Evolutionary conservation across 495 filamentous ascomycete species (phyloP), one percentile per base, ranked within the genome.

Genomic region (Lophiotrema nucula): DNA sequence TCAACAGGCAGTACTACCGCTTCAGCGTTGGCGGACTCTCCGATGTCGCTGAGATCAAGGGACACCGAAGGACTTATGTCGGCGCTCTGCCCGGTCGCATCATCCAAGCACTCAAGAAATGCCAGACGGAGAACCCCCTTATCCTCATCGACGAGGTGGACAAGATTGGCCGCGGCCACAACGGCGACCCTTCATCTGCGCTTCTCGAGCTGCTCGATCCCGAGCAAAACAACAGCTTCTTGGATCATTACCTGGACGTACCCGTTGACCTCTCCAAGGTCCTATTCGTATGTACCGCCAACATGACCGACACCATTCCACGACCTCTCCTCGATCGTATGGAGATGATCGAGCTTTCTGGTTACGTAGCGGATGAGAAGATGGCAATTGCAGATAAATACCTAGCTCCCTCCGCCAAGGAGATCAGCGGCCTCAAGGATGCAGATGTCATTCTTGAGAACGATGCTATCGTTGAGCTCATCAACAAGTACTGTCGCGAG

Each of bases 1-100:
- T 99, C 51, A 95, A 95, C 71, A 79, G 95, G 28, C 86, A 97
- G 70, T 99, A 97, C 74, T 97, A 97, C 77, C 81, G 95, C 48
- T 97, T 99, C 77, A 96, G 90, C 58, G 95, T 99, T 15, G 95
- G 95, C 62, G 95, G 95, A 55, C 79, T 99, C 53, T 91, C 91
- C 12, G 95, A 99, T 74, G 95, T 97, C 62, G 93, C 95, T n/a
- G 95, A 99, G 72, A 96, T 99, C 74, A 99, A 99, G 78, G 95
- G 95, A 41, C 95, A 99, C 69, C 81, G 95, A 57, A 79, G 95
- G 62, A 99, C 95, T 11, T 99, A 99, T 67, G 92, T 99, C 49
- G 95, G 95, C 53, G 95, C 95, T 39, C 76, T 99, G 39, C 95
- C 95, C 23, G 95, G 95, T 22, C 87, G 95, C 46, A 95, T 97